phyloP scores from a whole-genome alignment of 2,329 filamentous ascomycete genomes.

The Davidsoniella virescens region DNA sequence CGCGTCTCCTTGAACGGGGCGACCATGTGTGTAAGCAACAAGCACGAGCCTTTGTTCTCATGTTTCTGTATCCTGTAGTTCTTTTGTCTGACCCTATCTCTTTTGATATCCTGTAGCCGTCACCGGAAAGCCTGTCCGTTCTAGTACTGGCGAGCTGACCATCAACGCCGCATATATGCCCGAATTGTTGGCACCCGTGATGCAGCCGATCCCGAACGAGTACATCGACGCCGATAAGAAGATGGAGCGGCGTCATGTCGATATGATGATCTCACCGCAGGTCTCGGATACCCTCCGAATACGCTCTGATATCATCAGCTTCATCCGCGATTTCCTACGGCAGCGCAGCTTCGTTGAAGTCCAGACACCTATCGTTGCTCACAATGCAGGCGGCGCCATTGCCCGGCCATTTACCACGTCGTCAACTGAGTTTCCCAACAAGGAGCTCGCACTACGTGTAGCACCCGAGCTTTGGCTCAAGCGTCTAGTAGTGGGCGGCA shows the following conservation, averaged over 20 bases:
- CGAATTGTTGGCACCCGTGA: slow-evolving; percentile 54
- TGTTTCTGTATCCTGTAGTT: background rate
- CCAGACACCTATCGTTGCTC: slow-evolving; percentile 73
- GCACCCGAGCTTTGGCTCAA: slow-evolving; percentile 94
- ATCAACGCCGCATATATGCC: slow-evolving; percentile 54
- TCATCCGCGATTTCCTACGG: slow-evolving; percentile 58
- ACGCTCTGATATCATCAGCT: slow-evolving; percentile 57
- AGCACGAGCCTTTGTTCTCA: background rate
- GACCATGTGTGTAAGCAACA: slow-evolving; percentile 60
- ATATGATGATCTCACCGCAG: slow-evolving; percentile 61
- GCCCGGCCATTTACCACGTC: slow-evolving; percentile 74
- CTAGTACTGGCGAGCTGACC: slow-evolving; percentile 58
- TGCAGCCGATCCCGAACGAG: slow-evolving; percentile 61
- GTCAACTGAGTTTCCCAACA: slow-evolving; percentile 59
- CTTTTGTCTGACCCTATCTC: background rate
- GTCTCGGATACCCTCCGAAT: slow-evolving; percentile 55
- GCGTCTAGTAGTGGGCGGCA: slow-evolving; percentile 71
- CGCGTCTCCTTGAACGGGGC: slow-evolving; percentile 55
- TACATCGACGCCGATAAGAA: slow-evolving; percentile 56
- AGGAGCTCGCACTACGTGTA: slow-evolving; percentile 62
- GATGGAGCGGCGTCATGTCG: slow-evolving; percentile 65
- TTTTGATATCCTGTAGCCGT: slow-evolving; percentile 35
- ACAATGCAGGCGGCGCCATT: slow-evolving; percentile 69
- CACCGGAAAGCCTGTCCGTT: slow-evolving; percentile 53
- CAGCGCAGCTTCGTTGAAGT: slow-evolving; percentile 66